These are phyloP conservation scores for Fomitopsis schrenkii DNA, from an alignment of 1,284 basidiomycete species.

Conservation along the genomic window DNA sequence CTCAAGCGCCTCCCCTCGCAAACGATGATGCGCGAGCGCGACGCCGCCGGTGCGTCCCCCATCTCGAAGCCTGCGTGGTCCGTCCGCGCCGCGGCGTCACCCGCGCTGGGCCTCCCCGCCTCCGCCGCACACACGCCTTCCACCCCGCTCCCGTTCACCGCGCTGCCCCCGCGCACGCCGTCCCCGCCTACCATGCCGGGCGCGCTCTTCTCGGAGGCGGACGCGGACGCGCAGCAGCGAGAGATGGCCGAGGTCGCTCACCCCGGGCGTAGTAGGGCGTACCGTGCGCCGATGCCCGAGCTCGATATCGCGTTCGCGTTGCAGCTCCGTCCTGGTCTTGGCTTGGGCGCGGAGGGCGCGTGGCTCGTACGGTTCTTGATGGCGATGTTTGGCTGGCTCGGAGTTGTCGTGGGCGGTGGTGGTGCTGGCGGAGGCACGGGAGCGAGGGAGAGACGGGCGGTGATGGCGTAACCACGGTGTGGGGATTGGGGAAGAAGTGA, in stretches of 20 bases:
- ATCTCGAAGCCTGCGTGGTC: constrained; percentile 37
- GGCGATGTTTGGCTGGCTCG: constrained; percentile 75
- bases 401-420: constrained; percentile 37
- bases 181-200: constrained; percentile 23
- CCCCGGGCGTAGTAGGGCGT: constrained; percentile 24
- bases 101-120: constrained; percentile 19
- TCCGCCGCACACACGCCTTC: background rate
- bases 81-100: constrained; percentile 33
- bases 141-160: background rate
- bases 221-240: background rate
- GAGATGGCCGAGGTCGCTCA: constrained; percentile 1
- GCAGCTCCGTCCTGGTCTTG: constrained; percentile 67
- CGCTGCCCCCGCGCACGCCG: constrained; percentile 10
- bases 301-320: constrained; percentile 71
- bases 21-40: constrained; percentile 28
- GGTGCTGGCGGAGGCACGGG: background rate
- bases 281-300: constrained; percentile 37
- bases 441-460: background rate
- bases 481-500: background rate
- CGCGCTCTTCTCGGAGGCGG: constrained; percentile 16
- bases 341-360: constrained; percentile 64
- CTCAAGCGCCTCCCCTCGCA: background rate
- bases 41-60: constrained; percentile 13
- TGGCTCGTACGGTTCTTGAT: constrained; percentile 77
- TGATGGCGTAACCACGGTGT: background rate